phyloP scores from a whole-genome alignment of 2,329 filamentous ascomycete genomes.

The Alternaria triticina region DNA sequence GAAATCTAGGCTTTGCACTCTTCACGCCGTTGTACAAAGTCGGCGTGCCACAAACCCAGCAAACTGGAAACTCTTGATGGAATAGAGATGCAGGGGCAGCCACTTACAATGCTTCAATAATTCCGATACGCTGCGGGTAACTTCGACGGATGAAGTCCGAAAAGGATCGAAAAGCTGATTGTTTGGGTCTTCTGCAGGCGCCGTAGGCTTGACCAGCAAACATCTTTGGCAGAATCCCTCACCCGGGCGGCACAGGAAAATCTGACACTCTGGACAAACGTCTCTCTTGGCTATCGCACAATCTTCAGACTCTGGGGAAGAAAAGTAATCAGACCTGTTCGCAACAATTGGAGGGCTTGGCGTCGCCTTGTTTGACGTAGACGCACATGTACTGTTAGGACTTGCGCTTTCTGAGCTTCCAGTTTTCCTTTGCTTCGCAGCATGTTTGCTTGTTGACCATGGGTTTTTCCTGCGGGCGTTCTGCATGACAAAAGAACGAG shows the following conservation, averaged over 20 bases:
- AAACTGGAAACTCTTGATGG: slow-evolving; percentile 12
- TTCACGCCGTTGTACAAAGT: not conserved
- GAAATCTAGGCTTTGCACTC: not conserved
- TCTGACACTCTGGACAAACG: slow-evolving; percentile 40
- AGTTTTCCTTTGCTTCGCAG: slow-evolving; percentile 37
- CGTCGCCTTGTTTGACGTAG: slow-evolving; percentile 39
- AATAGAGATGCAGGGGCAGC: slow-evolving; percentile 13
- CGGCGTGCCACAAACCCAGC: slow-evolving; percentile 12
- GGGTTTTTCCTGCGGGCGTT: slow-evolving; percentile 46
- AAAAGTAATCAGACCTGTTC: slow-evolving; percentile 26
- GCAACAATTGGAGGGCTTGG: slow-evolving; percentile 36
- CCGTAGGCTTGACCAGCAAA: slow-evolving; percentile 24
- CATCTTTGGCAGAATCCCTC: slow-evolving; percentile 40
- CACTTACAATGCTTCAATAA: slow-evolving; percentile 48
- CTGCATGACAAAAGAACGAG: slow-evolving; percentile 51
- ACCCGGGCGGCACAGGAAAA: slow-evolving; percentile 37
- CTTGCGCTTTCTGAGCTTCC: slow-evolving; percentile 33
- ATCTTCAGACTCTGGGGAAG: slow-evolving; percentile 19
- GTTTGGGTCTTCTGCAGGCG: slow-evolving; percentile 30
- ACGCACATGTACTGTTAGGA: slow-evolving; percentile 37
- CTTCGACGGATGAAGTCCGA: slow-evolving; percentile 34
- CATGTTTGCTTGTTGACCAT: slow-evolving; percentile 50
- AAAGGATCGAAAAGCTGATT: slow-evolving; percentile 45
- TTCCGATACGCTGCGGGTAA: slow-evolving; percentile 36
- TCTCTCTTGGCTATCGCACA: slow-evolving; percentile 25